These are phyloP conservation scores for Penicillium sp. DNA, from an alignment of 2,329 filamentous ascomycete genomes.

Conservation along the genomic window DNA sequence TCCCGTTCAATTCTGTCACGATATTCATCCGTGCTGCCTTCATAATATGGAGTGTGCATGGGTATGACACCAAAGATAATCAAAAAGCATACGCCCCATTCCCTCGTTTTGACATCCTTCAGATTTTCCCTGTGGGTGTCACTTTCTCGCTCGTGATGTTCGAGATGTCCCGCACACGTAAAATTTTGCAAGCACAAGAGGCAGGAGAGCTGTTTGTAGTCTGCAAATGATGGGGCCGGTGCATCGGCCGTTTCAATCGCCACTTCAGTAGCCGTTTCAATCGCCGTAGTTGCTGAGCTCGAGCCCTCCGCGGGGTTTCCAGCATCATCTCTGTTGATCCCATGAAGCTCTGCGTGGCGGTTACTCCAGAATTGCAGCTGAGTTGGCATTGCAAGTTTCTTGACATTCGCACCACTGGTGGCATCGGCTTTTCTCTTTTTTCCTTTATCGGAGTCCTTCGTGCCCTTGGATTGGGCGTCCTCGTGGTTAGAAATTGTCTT, in stretches of 20 bases:
- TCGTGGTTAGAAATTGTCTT: conserved; percentile 16
- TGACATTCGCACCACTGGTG: conserved; percentile 33
- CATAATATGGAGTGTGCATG: background rate
- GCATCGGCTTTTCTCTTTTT: conserved; percentile 50
- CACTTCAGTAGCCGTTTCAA: background rate
- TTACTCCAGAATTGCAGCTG: conserved; percentile 71
- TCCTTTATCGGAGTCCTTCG: conserved; percentile 44
- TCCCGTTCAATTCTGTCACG: background rate
- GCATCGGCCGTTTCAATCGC: conserved; percentile 18
- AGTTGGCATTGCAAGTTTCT: conserved; percentile 56
- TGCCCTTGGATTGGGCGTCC: conserved; percentile 31
- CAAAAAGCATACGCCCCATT: background rate
- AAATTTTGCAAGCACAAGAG: conserved; percentile 62
- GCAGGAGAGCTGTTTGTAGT: conserved; percentile 58
- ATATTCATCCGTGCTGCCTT: background rate
- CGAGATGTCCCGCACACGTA: conserved; percentile 54
- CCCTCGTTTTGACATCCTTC: background rate
- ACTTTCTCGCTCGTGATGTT: conserved; percentile 45
- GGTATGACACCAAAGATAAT: background rate
- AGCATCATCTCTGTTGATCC: conserved; percentile 40
- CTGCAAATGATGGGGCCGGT: conserved; percentile 58
- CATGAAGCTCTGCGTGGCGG: conserved; percentile 66
- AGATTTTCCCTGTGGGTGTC: background rate
- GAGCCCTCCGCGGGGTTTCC: conserved; percentile 19
- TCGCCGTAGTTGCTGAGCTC: conserved; percentile 24